Base-by-base conservation (phyloP, 2,329 filamentous ascomycete genomes). In the Apiospora koreana region DNA sequence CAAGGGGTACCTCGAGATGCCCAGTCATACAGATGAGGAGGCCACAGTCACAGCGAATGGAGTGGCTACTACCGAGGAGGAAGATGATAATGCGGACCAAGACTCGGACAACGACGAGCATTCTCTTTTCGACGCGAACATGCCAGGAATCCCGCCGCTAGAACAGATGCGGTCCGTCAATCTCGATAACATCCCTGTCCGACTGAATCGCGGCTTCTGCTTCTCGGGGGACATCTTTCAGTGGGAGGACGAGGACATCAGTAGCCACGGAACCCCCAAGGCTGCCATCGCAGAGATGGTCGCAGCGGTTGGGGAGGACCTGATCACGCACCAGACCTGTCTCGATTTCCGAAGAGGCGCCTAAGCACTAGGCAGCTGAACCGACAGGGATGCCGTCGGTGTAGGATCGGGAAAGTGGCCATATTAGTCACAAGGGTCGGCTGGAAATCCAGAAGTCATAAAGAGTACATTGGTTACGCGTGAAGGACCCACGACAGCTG, bases 281-380 rank as follows among this genome's bases (percentile, higher is more conserved):
- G 86, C 88, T 0, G 84, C 86, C 45, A 85, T 94, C 70, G 91
- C 89, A 1, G 91, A 94, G 75, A 77, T 94, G 67, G 87, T 90
- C 3, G 91, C 92, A 3, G 87, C 88, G 14, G 79, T 94, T 62
- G 93, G 93, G 0, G 83, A 86, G 1, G 88, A 91, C 58, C 77
- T 91, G 66, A 83, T 89, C 62, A 81, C 80, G 25, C 81, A 85
- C 68, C 42, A 42, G 18, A 81, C 93, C 23, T 87, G 90, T 54
- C 79, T 94, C 18, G 87, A 92, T 75, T 86, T 92, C 58, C 72
- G 72, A 31, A 72, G 70, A 25, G 28, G 28, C 7, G 18, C 25
- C 43, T 68, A 25, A 48, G 31, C 38, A 25, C 25, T 68, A 31
- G 45, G 28, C 45, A 31, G 14, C 28, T 1, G 1, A 2, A 25